Evolutionary conservation across 1,284 basidiomycete genomes (phyloP).

Genomic region (Boletus sp.): DNA sequence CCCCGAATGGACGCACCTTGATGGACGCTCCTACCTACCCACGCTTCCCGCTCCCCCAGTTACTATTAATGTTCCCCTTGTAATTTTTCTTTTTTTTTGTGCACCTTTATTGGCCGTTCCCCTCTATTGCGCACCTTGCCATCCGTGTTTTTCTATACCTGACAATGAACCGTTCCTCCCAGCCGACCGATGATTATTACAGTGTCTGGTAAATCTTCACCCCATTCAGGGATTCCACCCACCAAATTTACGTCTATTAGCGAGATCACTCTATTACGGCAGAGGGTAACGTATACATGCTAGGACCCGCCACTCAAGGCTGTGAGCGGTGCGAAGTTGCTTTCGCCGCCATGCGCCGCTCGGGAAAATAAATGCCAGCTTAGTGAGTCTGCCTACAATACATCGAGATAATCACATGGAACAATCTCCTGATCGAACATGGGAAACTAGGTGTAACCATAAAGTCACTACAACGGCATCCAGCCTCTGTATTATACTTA

Average conservation of each 20-base stretch:
- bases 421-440: not conserved
- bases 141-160: not conserved
- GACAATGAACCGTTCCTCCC: not conserved
- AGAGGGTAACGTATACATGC: constrained; percentile 1
- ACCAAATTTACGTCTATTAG: no score
- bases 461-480: not conserved
- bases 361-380: not conserved
- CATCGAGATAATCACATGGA: not conserved
- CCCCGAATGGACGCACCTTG: not conserved
- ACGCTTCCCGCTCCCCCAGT: not conserved
- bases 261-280: constrained; percentile 15
- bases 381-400: not conserved
- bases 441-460: not conserved
- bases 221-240: no score
- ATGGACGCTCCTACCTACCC: constrained; percentile 2
- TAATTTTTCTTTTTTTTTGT: not conserved
- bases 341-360: not conserved
- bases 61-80: no score
- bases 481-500: not conserved
- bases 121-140: constrained; percentile 5
- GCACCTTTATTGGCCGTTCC: not conserved
- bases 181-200: constrained; percentile 14
- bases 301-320: constrained; percentile 10
- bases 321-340: constrained; percentile 13
- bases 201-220: no score